Percentiles rank a stretch among this genome's conserved stretches.
These are phyloP conservation scores for Alternaria sp. DNA, from an alignment of 2,329 filamentous ascomycete species.

Conservation along the genomic window DNA sequence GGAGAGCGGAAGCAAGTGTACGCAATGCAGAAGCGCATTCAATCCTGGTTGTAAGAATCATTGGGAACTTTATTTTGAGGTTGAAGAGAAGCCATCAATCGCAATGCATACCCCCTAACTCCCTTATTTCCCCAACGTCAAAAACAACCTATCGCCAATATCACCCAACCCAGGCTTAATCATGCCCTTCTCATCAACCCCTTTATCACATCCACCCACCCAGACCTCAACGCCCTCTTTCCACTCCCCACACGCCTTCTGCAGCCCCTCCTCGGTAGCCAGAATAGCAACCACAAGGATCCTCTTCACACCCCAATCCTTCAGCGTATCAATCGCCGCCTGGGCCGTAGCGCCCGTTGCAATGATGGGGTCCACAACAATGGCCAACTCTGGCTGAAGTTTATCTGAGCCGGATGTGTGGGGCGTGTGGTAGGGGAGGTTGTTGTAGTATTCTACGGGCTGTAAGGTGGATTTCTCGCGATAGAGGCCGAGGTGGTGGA, in stretches of 20 bases:
- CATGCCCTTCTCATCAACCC: conserved; percentile 83
- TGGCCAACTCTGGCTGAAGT: conserved; percentile 68
- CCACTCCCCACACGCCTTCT: conserved; percentile 78
- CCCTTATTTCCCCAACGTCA: conserved; percentile 79
- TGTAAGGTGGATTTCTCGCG: conserved; percentile 86
- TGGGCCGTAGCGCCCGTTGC: conserved; percentile 90
- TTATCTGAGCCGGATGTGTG: conserved; percentile 42
- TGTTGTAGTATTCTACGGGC: conserved; percentile 98
- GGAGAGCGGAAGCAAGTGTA: conserved; percentile 40
- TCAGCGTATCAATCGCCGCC: conserved; percentile 87
- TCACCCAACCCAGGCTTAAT: conserved; percentile 89
- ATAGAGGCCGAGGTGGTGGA: conserved; percentile 95
- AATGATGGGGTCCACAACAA: conserved; percentile 90
- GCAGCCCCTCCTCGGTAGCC: conserved; percentile 74
- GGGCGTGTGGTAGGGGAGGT: conserved; percentile 77
- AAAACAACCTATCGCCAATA: conserved; percentile 86
- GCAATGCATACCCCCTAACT: background rate
- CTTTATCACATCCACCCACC: conserved; percentile 79
- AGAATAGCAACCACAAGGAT: conserved; percentile 81
- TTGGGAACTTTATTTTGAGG: conserved; percentile 47
- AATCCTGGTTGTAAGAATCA: conserved; percentile 50
- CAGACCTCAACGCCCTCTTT: conserved; percentile 79
- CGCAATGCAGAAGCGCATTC: conserved; percentile 39
- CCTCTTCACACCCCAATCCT: conserved; percentile 88
- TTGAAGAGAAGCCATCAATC: background rate